Evolutionary conservation across 352 stramenopile genomes (phyloP), one percentile per base, ranked within the genome.

Genomic region (Phytophthora pini): DNA sequence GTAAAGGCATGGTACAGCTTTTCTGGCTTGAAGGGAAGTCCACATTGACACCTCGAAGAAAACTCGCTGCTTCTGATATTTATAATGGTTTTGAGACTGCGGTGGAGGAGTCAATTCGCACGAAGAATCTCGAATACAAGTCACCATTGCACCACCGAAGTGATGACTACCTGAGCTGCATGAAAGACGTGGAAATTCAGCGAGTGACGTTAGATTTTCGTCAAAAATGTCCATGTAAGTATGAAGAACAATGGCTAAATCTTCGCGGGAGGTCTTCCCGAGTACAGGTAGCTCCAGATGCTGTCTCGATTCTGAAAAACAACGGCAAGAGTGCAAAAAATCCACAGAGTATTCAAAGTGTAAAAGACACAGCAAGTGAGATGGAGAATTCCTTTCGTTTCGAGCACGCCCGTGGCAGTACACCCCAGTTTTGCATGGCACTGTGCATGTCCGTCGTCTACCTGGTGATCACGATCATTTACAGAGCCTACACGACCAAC

Each of bases 11-110:
- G 61, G 73, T 88, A 40, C 79, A 82, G 53, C 74, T 92, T 5
- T 87, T 76, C 56, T 92, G 81, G 79, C 76, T 92, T 24, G 79
- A 90, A 12, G 79, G 76, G 0, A 92, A 90, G 51, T 67, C 74
- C 47, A 49, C 57, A 5, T 55, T 31, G 2, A 61, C 72, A 15
- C 32, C 49, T 13, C 46, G 15, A 20, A 50, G 59, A 26, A 47
- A 34, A 29, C 56, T 63, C 12, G 67, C 82, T 9, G 46, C 65
- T 29, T 43, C 57, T 0, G 76, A 83, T 7, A 17, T 92, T 1
- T 75, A 34, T 22, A 53, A 27, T 6, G 57, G 56, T 1, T 77
- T 90, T 11, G 83, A 89, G 32, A 47, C 55, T 0, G 77, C 76
- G 1, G 59, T 82, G 4, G 83, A 92, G 40, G 78, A 87, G 13